Evolutionary conservation across 179 eudicot genomes (phyloP).

Genomic region (Silene noctiflora): DNA sequence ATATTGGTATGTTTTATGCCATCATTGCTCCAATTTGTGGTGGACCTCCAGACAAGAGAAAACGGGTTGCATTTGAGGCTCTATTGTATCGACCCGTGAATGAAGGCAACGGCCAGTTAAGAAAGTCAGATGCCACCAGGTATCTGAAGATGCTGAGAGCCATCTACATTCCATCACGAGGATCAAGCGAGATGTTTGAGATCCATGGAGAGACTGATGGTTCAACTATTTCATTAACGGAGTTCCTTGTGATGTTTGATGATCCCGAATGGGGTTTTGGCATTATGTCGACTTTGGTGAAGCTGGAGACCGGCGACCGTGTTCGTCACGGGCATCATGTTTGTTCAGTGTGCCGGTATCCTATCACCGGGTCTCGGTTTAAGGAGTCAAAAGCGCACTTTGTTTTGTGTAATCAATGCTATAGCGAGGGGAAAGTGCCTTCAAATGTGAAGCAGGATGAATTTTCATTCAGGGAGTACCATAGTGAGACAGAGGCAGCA

Average conservation of each 20-base stretch:
- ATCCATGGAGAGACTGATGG: slow-evolving; percentile 69
- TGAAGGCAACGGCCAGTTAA: slow-evolving; percentile 53
- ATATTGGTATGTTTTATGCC: slow-evolving; percentile 93
- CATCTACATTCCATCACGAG: slow-evolving; percentile 70
- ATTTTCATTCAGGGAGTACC: slow-evolving; percentile 79
- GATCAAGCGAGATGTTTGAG: slow-evolving; percentile 70
- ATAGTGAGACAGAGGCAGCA: slow-evolving; percentile 67
- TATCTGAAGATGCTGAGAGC: slow-evolving; percentile 75
- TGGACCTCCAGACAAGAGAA: slow-evolving; percentile 67
- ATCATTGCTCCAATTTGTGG: slow-evolving; percentile 79
- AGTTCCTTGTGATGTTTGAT: slow-evolving; percentile 75
- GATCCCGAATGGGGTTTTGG: slow-evolving; percentile 94
- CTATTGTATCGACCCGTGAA: slow-evolving; percentile 83
- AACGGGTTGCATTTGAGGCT: slow-evolving; percentile 75
- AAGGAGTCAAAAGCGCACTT: slow-evolving; percentile 77
- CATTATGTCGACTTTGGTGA: slow-evolving; percentile 61
- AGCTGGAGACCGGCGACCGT: slow-evolving; percentile 76
- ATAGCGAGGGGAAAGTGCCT: slow-evolving; percentile 95
- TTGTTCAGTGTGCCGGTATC: slow-evolving; percentile 86
- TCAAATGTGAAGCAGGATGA: slow-evolving; percentile 69
- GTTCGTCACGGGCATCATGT: slow-evolving; percentile 70
- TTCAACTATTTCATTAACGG: slow-evolving; percentile 53
- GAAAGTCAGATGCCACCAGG: slow-evolving; percentile 55
- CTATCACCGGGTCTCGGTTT: slow-evolving; percentile 80
- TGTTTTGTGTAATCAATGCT: slow-evolving; percentile 76